Percentiles rank a stretch among this genome's conserved stretches.
phyloP scores from a whole-genome alignment of 2,329 filamentous ascomycete species.

The Balansia obtecta region DNA sequence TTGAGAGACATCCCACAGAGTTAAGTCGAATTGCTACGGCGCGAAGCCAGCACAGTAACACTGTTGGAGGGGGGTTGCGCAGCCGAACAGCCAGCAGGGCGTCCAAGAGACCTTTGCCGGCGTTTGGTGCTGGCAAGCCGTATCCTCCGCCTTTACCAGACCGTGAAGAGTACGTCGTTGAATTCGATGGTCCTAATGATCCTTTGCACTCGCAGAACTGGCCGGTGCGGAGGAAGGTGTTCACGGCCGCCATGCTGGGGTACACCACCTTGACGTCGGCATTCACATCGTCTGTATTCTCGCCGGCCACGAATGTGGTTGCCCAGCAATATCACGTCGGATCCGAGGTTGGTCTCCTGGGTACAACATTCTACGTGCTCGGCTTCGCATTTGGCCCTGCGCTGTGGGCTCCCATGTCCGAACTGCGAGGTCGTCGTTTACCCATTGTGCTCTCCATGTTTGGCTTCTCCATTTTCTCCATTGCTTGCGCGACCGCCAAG shows the following conservation, averaged over 20 bases:
- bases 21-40: conserved; percentile 61
- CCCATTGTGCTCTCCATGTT: conserved; percentile 51
- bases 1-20: conserved; percentile 57
- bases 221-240: conserved; percentile 64
- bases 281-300: conserved; percentile 68
- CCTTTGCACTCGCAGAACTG: conserved; percentile 83
- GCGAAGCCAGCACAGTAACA: conserved; percentile 56
- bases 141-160: conserved; percentile 59
- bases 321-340: conserved; percentile 47
- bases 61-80: conserved; percentile 44
- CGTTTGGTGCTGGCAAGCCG: conserved; percentile 61
- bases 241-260: conserved; percentile 55
- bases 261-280: conserved; percentile 61
- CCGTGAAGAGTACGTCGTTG: conserved; percentile 67
- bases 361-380: conserved; percentile 58
- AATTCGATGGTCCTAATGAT: conserved; percentile 75
- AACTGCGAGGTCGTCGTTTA: conserved; percentile 54
- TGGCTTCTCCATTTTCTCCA: conserved; percentile 56
- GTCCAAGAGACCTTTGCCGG: conserved; percentile 47
- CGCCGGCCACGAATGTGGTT: conserved; percentile 47
- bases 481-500: conserved; percentile 51
- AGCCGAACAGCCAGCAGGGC: conserved; percentile 30
- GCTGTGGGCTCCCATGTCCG: conserved; percentile 61
- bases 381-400: conserved; percentile 61
- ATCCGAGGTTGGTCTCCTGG: conserved; percentile 48